A percentile compares a stretch with the other conserved stretches of the same genome.
Evolutionary conservation across 371 early-diverging fungal genomes (phyloP).

Genomic region (Mortierella sp.): DNA sequence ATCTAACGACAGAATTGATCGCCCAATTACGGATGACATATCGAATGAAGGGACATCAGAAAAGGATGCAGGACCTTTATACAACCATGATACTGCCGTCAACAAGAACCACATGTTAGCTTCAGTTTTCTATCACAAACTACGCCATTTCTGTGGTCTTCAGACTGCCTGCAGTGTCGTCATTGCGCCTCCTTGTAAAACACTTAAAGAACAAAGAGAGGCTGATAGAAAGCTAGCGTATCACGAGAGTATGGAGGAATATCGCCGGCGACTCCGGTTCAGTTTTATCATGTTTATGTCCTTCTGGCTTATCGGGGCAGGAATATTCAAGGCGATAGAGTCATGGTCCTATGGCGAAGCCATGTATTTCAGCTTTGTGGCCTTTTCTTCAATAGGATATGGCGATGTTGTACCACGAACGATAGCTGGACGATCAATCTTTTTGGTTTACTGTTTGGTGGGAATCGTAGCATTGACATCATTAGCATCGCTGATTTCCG

Average conservation of each 20-base stretch:
- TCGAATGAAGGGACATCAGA: background rate
- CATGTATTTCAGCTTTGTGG: conserved; percentile 33
- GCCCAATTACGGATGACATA: background rate
- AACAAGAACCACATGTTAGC: background rate
- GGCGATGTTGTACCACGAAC: conserved; percentile 43
- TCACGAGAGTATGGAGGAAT: conserved; percentile 40
- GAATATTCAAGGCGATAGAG: conserved; percentile 35
- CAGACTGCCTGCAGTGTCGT: background rate
- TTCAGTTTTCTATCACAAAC: background rate
- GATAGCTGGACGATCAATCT: conserved; percentile 38
- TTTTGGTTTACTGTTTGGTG: conserved; percentile 40
- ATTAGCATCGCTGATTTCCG: conserved; percentile 41
- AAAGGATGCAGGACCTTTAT: background rate
- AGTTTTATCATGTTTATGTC: conserved; percentile 32
- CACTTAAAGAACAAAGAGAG: conserved; percentile 26
- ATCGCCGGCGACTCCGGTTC: conserved; percentile 28
- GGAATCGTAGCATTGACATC: conserved; percentile 48
- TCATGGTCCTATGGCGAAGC: conserved; percentile 35
- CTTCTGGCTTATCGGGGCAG: conserved; percentile 45
- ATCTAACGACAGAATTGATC: background rate
- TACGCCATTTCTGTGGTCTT: background rate
- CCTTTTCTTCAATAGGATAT: conserved; percentile 45
- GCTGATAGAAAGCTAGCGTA: conserved; percentile 28
- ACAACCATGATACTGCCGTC: background rate
- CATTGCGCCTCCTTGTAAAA: background rate